Percentiles rank a stretch among this genome's conserved stretches.
phyloP scores from a whole-genome alignment of 345 rosid genomes.

The Ceriops zippeliana region DNA sequence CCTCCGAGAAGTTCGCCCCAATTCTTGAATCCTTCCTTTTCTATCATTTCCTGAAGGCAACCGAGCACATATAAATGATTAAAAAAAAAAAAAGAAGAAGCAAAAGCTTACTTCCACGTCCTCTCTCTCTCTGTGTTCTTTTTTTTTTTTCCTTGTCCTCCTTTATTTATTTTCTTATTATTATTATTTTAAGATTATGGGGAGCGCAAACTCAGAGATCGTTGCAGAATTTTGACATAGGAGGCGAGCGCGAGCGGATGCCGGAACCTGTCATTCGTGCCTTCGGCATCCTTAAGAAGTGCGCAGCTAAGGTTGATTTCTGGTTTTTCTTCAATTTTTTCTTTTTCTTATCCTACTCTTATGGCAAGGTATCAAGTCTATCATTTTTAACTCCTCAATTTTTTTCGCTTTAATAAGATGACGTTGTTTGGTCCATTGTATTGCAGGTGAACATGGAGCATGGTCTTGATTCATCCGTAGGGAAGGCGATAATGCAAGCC shows the following conservation, averaged over 20 bases:
- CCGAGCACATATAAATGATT: no score
- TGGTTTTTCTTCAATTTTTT: not conserved
- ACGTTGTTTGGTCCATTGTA: not conserved
- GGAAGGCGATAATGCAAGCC: slow-evolving; percentile 89
- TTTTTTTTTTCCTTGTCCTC: not conserved
- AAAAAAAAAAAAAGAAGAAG: no score
- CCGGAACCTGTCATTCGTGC: slow-evolving; percentile 95
- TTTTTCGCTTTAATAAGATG: no score
- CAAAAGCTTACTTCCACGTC: not conserved
- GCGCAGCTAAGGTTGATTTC: slow-evolving; percentile 75
- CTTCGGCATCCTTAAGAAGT: slow-evolving; percentile 88
- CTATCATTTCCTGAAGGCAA: not conserved
- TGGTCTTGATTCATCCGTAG: slow-evolving; percentile 82
- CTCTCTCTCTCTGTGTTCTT: no score
- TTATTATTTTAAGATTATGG: slow-evolving; percentile 56
- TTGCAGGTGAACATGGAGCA: slow-evolving; percentile 82
- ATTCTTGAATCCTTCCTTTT: not conserved
- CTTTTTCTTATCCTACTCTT: not conserved
- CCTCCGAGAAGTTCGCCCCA: slow-evolving; percentile 60
- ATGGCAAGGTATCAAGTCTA: no score
- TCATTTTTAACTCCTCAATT: not conserved
- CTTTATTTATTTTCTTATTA: not conserved
- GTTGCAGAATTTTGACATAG: slow-evolving; percentile 88
- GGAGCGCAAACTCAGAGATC: slow-evolving; percentile 99
- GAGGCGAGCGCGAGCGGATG: slow-evolving; percentile 89